A percentile compares a stretch with the other conserved stretches of the same genome.
These are phyloP conservation scores for Fraxinus baroniana DNA, from an alignment of 305 asterid genomes.

Conservation along the genomic window DNA sequence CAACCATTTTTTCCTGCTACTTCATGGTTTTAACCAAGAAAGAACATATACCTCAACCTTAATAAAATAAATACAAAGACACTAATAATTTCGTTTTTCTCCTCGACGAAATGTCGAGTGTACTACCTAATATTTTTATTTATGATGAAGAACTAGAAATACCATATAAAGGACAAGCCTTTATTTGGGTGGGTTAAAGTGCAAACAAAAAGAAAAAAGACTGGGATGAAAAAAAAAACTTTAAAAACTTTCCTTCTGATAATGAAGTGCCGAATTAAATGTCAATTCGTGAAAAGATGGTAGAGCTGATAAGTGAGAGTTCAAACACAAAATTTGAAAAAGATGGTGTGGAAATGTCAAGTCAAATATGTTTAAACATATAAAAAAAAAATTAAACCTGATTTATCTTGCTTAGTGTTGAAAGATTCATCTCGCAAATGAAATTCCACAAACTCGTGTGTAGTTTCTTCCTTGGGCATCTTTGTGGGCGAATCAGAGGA, in stretches of 20 bases:
- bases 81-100: background rate
- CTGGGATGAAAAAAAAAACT: background rate
- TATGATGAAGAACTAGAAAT: background rate
- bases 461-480: background rate
- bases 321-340: background rate
- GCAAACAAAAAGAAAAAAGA: background rate
- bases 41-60: background rate
- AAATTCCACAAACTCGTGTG: background rate
- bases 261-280: background rate
- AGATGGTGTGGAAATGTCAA: background rate
- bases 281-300: background rate
- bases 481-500: constrained; percentile 21
- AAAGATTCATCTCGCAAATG: constrained; percentile 31
- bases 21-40: background rate
- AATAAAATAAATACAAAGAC: background rate
- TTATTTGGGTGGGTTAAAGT: background rate
- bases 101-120: background rate
- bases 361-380: background rate
- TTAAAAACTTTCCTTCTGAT: background rate
- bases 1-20: background rate
- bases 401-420: constrained; percentile 31
- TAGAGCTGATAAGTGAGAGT: background rate
- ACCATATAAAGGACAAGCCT: background rate
- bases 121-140: background rate
- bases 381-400: constrained; percentile 38